Evolutionary conservation across 2,329 filamentous ascomycete species (phyloP), one percentile per base, ranked within the genome.

Genomic region (Geosmithia morbida): DNA sequence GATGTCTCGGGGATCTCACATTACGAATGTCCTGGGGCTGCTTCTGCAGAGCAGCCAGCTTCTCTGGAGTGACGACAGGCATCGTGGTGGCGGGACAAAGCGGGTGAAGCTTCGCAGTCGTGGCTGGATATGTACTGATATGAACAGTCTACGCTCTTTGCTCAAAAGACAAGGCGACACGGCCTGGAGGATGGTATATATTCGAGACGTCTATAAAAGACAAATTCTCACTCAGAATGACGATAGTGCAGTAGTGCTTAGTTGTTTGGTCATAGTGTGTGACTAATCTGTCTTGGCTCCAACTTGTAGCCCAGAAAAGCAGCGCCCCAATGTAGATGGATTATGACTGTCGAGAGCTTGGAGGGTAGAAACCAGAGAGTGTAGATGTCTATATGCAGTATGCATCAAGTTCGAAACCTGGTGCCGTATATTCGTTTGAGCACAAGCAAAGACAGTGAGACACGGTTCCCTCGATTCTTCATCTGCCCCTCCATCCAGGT

Each of bases 1-100:
- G 11, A 18, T 20, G 22, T 41, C 13, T 37, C 11, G 33, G 33
- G 11, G 14, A 11, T 3, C 78, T 64, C 72, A 94, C 88, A 75
- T 98, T 98, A 71, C 92, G 79, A 61, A 98, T 84, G 65, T 89
- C 85, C 54, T 89, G 80, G 56, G 88, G 79, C 62, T 89, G 84
- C 63, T 81, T 79, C 72, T 98, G 92, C 56, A 98, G 80, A 65
- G 81, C 79, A 56, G 92, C 85, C 60, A 98, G 79, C 72, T 94
- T 89, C 56, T 96, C 87, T 53, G 89, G 81, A 53, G 79, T 84
- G 55, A 98, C 87, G 54, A 96, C 82, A 54, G 92, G 90, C 92
- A 98, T 98, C 50, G 59, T 75, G 46, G 20, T 43, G 22, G 22
- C 8, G 22, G 8, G 8, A 26, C 22, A 8, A 8, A 8, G 22